phyloP scores from a whole-genome alignment of 495 filamentous ascomycete genomes.

The Lophiostoma macrostomum region DNA sequence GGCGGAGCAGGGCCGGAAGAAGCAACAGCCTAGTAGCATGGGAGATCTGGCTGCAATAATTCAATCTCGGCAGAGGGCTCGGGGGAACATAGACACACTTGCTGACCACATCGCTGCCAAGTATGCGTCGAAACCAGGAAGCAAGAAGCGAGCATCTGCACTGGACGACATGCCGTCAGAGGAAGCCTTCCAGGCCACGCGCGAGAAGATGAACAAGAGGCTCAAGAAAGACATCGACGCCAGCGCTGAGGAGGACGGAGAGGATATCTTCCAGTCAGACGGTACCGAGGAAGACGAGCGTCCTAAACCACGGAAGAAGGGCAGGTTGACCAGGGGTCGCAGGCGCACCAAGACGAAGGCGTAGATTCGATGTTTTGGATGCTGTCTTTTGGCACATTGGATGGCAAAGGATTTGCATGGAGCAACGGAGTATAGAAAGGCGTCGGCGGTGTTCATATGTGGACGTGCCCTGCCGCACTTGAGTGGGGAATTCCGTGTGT shows the following conservation, averaged over 20 bases:
- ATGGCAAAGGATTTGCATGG: too few relatives aligned
- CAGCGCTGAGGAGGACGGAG: neutral
- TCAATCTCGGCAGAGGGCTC: conserved; percentile 51
- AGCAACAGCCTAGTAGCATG: conserved; percentile 36
- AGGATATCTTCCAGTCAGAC: neutral
- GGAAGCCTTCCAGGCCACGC: conserved; percentile 61
- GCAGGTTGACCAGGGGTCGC: neutral
- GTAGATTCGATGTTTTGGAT: neutral
- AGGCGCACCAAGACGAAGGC: neutral
- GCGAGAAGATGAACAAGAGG: conserved; percentile 48
- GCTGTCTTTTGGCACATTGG: too few relatives aligned
- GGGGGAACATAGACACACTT: conserved; percentile 55
- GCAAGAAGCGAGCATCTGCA: conserved; percentile 49
- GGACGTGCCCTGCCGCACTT: too few relatives aligned
- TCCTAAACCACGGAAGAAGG: conserved; percentile 1
- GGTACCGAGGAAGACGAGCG: conserved; percentile 1
- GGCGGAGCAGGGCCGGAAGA: conserved; percentile 12
- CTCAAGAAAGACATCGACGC: conserved; percentile 10
- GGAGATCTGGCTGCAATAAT: conserved; percentile 59
- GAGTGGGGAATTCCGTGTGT: too few relatives aligned
- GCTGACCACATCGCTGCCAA: conserved; percentile 70
- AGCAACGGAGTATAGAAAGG: too few relatives aligned
- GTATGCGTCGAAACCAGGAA: conserved; percentile 54
- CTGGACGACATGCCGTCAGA: conserved; percentile 59
- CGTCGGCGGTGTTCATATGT: too few relatives aligned